A percentile compares a stretch with the other conserved stretches of the same genome.
These are phyloP conservation scores for Evansstolkia leycettana DNA, from an alignment of 495 filamentous ascomycete species.

Conservation along the genomic window DNA sequence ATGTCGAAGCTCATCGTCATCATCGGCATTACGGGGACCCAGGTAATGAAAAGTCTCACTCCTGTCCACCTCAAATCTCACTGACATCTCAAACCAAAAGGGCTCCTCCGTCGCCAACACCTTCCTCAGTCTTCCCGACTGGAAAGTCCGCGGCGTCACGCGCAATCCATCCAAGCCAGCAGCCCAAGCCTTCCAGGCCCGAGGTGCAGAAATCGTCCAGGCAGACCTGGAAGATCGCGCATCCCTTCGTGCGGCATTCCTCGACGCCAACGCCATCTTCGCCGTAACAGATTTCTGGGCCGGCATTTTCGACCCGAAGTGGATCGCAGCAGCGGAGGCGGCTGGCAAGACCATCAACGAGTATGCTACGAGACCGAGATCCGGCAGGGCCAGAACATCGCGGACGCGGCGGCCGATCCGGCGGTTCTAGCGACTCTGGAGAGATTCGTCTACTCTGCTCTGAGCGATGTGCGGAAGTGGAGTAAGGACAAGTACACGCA, in stretches of 20 bases:
- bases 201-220: slow-evolving; percentile 37
- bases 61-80: slow-evolving; percentile 7
- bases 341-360: too few relatives aligned
- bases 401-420: slow-evolving; percentile 35
- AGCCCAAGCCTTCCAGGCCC: slow-evolving; percentile 16
- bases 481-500: slow-evolving; percentile 20
- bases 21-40: too few relatives aligned
- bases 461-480: slow-evolving; percentile 18
- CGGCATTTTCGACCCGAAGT: slow-evolving; percentile 13
- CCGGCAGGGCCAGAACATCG: slow-evolving; percentile 32
- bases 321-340: slow-evolving; percentile 8
- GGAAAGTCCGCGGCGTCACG: slow-evolving; percentile 23
- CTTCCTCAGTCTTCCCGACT: slow-evolving; percentile 20
- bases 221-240: slow-evolving; percentile 29
- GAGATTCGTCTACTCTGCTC: slow-evolving; percentile 24
- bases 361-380: slow-evolving; percentile 28
- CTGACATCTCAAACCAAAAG: slow-evolving; percentile 5
- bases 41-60: too few relatives aligned
- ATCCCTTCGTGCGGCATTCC: slow-evolving; percentile 29
- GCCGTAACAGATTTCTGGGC: slow-evolving; percentile 39
- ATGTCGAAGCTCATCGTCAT: too few relatives aligned
- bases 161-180: slow-evolving; percentile 21
- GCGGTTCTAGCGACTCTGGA: slow-evolving; percentile 29
- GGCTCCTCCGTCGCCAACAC: slow-evolving; percentile 25
- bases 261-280: slow-evolving; percentile 35